These are phyloP conservation scores for Auricularia sp. DNA, from an alignment of 768 basidiomycete genomes.

Conservation along the genomic window DNA sequence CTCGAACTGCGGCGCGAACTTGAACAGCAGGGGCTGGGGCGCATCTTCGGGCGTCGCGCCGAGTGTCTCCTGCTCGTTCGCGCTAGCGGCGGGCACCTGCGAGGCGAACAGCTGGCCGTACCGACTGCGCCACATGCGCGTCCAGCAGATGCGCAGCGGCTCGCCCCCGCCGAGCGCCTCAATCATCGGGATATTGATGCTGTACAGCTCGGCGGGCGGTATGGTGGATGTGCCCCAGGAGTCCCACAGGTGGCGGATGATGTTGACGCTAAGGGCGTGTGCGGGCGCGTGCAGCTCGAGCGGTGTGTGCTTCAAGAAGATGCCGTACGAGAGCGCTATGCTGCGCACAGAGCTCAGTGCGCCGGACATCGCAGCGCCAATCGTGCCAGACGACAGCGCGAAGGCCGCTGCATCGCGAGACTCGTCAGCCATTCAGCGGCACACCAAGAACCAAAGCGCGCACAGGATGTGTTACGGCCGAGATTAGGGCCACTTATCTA, in stretches of 20 bases:
- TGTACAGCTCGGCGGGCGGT: constrained; percentile 55
- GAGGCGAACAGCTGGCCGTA: constrained; percentile 74
- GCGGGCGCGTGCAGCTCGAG: constrained; percentile 54
- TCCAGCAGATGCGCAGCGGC: constrained; percentile 67
- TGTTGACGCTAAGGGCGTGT: constrained; percentile 52
- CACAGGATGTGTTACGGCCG: constrained; percentile 76
- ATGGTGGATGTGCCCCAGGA: constrained; percentile 56
- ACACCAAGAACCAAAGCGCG: constrained; percentile 13
- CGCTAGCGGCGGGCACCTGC: constrained; percentile 22
- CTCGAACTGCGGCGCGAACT: constrained; percentile 66
- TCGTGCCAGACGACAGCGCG: constrained; percentile 81
- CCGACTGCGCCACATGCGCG: constrained; percentile 74
- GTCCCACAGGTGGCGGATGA: constrained; percentile 66
- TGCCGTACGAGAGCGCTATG: constrained; percentile 85
- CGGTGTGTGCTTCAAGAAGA: constrained; percentile 60
- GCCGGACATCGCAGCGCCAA: constrained; percentile 83
- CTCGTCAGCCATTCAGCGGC: background rate
- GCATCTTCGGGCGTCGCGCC: constrained; percentile 6
- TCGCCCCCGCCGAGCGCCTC: constrained; percentile 48
- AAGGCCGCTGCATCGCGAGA: constrained; percentile 52
- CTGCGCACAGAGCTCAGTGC: constrained; percentile 61
- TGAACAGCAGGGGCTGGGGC: constrained; percentile 45
- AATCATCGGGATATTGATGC: constrained; percentile 79
- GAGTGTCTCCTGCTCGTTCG: constrained; percentile 5
- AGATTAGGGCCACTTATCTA: constrained; percentile 82